A percentile compares a stretch with the other conserved stretches of the same genome.
phyloP scores from a whole-genome alignment of 768 basidiomycete species.

The Lactarius akahatsu region DNA sequence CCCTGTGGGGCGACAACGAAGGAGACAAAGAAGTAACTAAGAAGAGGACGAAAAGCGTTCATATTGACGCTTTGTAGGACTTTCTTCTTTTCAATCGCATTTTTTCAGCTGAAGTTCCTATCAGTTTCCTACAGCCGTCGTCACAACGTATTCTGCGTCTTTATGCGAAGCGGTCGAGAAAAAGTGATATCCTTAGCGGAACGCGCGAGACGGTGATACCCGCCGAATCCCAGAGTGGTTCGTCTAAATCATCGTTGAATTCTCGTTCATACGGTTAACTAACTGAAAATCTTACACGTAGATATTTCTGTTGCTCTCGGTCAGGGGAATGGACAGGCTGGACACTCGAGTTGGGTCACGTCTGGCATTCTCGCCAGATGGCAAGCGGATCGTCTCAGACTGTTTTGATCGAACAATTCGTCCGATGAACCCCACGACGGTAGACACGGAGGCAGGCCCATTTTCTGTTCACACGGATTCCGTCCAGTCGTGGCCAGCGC shows the following conservation, averaged over 20 bases:
- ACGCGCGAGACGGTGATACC: neutral
- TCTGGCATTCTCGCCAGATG: too few relatives aligned
- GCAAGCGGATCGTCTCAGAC: too few relatives aligned
- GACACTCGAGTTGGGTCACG: too few relatives aligned
- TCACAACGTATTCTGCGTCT: neutral
- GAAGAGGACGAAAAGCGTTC: neutral
- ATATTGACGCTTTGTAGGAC: neutral
- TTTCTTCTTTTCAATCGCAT: neutral
- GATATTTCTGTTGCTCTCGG: too few relatives aligned
- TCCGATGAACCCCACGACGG: too few relatives aligned
- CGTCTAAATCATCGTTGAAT: neutral
- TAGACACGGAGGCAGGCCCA: too few relatives aligned
- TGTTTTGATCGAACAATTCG: too few relatives aligned
- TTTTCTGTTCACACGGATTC: too few relatives aligned
- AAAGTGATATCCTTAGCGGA: neutral
- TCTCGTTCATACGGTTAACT: too few relatives aligned
- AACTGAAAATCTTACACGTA: too few relatives aligned
- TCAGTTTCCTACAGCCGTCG: neutral
- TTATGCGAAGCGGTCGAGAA: neutral
- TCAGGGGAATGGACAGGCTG: too few relatives aligned
- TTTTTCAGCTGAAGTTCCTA: neutral
- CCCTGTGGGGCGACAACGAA: neutral
- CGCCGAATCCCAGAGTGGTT: neutral
- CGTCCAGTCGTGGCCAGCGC: too few relatives aligned
- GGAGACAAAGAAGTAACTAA: neutral